These are phyloP conservation scores for Annona cherimola DNA, from an alignment of 164 flowering plant genomes.

Conservation along the genomic window DNA sequence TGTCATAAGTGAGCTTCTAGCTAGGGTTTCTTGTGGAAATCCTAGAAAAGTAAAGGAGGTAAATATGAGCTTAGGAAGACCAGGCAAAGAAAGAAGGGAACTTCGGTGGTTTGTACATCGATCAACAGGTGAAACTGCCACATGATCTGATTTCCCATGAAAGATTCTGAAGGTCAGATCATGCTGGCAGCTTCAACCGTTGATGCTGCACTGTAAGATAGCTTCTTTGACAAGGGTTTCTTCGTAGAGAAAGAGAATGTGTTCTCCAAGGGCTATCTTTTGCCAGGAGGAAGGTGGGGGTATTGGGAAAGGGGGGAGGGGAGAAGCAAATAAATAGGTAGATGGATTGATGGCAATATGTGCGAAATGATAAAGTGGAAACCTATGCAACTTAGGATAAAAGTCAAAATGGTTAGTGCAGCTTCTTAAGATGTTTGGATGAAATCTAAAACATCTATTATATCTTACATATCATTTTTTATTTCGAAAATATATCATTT, in stretches of 20 bases:
- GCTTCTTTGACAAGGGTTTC: neutral
- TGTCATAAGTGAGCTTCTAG: neutral
- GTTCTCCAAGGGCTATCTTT: no score
- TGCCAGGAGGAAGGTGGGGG: no score
- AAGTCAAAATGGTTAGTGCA: no score
- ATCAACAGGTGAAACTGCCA: neutral
- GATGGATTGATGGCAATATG: neutral
- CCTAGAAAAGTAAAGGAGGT: neutral
- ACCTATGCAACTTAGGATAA: no score
- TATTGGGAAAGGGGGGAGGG: neutral
- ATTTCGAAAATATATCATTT: no score
- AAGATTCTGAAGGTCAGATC: conserved; percentile 40
- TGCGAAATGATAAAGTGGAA: no score
- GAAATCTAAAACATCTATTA: no score
- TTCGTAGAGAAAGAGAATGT: neutral
- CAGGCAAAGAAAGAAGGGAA: no score
- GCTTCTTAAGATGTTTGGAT: no score
- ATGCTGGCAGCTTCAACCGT: conserved; percentile 92
- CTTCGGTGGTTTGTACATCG: neutral
- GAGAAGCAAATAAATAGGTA: neutral
- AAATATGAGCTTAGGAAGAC: neutral
- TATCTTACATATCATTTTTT: neutral
- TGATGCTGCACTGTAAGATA: conserved; percentile 28
- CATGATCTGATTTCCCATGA: neutral
- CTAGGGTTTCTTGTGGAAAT: neutral